Base-by-base conservation (phyloP, 2,329 filamentous ascomycete species). In the Talaromyces verruculosus region DNA sequence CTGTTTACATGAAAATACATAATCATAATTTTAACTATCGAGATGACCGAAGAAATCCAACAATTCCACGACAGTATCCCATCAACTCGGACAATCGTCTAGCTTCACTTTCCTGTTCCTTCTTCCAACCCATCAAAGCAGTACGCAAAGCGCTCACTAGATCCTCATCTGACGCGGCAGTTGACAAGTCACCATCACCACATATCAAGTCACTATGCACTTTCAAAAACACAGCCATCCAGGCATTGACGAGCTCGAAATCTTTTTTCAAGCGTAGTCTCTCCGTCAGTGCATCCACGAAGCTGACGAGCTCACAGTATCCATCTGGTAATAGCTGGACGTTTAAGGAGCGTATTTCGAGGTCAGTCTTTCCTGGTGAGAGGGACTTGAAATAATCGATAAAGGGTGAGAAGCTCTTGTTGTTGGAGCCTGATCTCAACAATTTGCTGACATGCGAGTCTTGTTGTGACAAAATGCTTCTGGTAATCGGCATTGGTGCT, bases 221-320 rank as follows among this genome's bases (percentile, higher is more conserved):
- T 58, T 89, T 87, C 67, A 99, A 76, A 73, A 98, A 96, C 0
- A 98, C 94, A 1, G 90, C 89, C 93, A 99, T 98, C 94, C 95
- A 99, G 0, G 93, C 92, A 78, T 98, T 93, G 17, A 92, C 91
- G 45, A 99, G 84, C 79, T 99, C 95, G 77, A 96, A 99, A 77
- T 98, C 95, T 58, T 86, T 87, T 69, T 89, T 88, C 61, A 87
- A 82, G 51, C 82, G 79, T 62, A 98, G 81, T 13, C 90, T 84
- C 63, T 82, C 84, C 0, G 91, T 96, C 65, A 99, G 79, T 1
- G 93, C 93, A n/a, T 82, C 78, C 61, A 98, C 88, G 74, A 99
- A 99, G 63, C 88, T 84, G 0, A 89, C 82, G 19, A 96, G 81
- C 77, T 98, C 95, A 66, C 90, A 87, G 68, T 87, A 79, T 7